Conservation (phyloP, 169 alveolate species). For the Ichthyophthirius multifiliis region DNA sequence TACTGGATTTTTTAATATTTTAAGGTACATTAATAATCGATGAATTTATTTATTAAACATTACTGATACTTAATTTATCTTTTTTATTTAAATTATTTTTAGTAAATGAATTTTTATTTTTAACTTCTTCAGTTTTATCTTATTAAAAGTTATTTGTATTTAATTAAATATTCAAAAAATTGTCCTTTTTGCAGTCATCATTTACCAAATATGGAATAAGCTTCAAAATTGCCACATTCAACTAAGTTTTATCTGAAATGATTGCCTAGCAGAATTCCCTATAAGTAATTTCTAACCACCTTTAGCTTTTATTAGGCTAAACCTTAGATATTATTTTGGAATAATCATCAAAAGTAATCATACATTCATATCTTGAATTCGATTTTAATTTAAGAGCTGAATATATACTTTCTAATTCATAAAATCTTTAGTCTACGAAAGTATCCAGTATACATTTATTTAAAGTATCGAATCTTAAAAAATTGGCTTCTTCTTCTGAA, state of each 20-base stretch:
- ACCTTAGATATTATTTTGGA: background rate
- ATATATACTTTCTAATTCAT: background rate
- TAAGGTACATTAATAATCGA: too few relatives aligned
- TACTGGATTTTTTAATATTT: background rate
- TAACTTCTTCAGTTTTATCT: background rate
- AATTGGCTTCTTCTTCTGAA: background rate
- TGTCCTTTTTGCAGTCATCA: background rate
- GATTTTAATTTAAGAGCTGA: background rate
- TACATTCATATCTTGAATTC: background rate
- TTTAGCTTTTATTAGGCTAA: background rate
- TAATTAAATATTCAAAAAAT: background rate
- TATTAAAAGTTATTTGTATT: background rate
- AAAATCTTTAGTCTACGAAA: background rate
- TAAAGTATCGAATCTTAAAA: background rate
- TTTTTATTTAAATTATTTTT: background rate
- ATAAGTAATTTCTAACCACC: constrained; percentile 11
- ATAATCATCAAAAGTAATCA: background rate
- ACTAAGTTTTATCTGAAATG: background rate
- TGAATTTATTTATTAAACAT: background rate
- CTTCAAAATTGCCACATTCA: background rate
- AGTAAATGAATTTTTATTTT: background rate
- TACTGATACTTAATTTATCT: background rate
- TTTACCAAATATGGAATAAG: background rate
- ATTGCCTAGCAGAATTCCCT: constrained; percentile 1
- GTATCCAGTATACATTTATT: background rate